Evolutionary conservation across 331 rosid genomes (phyloP).

Genomic region (Cydonia oblonga): DNA sequence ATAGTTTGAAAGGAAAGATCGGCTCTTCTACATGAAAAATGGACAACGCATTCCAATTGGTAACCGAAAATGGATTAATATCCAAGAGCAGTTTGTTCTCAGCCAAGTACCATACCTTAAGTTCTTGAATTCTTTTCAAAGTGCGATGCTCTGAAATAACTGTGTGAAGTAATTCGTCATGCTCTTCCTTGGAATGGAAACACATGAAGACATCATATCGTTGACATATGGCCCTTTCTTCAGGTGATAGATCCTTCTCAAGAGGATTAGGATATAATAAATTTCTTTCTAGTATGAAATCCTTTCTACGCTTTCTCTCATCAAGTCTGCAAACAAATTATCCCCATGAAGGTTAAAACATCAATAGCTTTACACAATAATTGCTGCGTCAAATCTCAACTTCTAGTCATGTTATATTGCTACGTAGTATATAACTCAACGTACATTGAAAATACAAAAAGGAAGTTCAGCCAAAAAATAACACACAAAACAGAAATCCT

Average conservation of each 20-base stretch:
- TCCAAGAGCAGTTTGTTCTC: neutral
- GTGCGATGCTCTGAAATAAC: conserved; percentile 54
- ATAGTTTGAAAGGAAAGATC: neutral
- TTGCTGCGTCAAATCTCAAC: neutral
- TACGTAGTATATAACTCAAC: neutral
- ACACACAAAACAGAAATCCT: neutral
- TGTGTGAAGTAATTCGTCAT: conserved; percentile 55
- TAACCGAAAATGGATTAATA: neutral
- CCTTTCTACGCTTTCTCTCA: conserved; percentile 88
- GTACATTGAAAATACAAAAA: neutral
- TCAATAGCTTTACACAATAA: neutral
- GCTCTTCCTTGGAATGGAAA: conserved; percentile 77
- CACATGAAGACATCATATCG: conserved; percentile 75
- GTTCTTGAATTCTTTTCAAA: conserved; percentile 59
- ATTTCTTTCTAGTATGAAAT: conserved; percentile 76
- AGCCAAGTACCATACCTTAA: conserved; percentile 48
- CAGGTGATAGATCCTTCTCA: conserved; percentile 65
- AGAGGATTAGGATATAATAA: conserved; percentile 58
- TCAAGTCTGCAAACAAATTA: conserved; percentile 59
- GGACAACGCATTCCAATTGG: neutral
- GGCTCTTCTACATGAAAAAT: neutral
- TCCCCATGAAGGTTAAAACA: neutral
- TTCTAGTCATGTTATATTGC: neutral
- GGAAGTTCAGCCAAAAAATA: neutral
- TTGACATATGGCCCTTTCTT: conserved; percentile 67